phyloP scores from a whole-genome alignment of 1,284 basidiomycete species.

The Marasmius tenuissimus region DNA sequence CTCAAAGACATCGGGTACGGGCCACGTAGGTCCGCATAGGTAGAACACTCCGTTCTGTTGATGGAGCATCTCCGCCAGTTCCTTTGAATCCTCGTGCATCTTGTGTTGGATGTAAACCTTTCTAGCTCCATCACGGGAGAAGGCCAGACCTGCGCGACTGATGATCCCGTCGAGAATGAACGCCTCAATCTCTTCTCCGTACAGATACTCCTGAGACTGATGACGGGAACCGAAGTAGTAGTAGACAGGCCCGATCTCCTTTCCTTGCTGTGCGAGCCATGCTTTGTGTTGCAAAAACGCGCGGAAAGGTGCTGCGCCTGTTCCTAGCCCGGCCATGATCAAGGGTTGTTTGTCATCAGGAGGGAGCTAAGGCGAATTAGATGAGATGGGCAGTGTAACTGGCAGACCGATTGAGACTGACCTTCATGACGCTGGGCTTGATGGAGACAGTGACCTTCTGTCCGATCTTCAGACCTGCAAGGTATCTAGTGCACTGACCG shows the following conservation, averaged over 20 bases:
- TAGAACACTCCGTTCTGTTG: conserved; percentile 86
- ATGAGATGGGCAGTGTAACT: not conserved
- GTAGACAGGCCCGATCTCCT: conserved; percentile 86
- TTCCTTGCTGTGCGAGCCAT: conserved; percentile 73
- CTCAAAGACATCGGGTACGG: conserved; percentile 95
- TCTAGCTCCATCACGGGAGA: conserved; percentile 89
- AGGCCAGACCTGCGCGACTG: conserved; percentile 89
- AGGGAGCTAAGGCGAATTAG: conserved; percentile 61
- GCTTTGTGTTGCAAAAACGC: conserved; percentile 97
- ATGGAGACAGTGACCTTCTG: conserved; percentile 97
- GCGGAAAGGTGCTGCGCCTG: conserved; percentile 97
- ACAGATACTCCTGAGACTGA: conserved; percentile 93
- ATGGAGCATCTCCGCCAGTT: conserved; percentile 74
- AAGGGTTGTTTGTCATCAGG: conserved; percentile 85
- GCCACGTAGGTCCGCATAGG: conserved; percentile 98
- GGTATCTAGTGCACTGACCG: conserved; percentile 97
- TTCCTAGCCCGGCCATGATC: conserved; percentile 98
- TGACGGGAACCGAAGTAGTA: conserved; percentile 99
- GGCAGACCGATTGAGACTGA: conserved; percentile 30
- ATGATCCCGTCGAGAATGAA: conserved; percentile 84
- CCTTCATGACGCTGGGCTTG: conserved; percentile 99
- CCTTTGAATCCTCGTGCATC: conserved; percentile 88
- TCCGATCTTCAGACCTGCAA: conserved; percentile 80
- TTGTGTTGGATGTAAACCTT: conserved; percentile 99
- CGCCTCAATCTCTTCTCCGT: conserved; percentile 90